These are phyloP conservation scores for Ustilago esculenta DNA, from an alignment of 1,284 basidiomycete species.

Conservation along the genomic window DNA sequence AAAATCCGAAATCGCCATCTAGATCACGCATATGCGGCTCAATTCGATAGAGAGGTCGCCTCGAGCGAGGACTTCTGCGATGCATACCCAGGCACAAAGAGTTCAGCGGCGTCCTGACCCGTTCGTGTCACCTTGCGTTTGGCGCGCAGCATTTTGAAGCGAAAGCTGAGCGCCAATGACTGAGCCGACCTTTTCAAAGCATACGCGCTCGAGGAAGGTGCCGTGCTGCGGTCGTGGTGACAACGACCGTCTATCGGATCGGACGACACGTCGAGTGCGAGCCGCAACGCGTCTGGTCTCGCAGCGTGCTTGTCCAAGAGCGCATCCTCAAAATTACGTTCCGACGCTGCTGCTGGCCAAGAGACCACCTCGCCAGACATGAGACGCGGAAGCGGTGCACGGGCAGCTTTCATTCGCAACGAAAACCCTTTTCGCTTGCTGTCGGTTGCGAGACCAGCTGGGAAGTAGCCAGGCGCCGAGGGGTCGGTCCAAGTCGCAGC, in stretches of 20 bases:
- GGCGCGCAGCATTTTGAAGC: slow-evolving; percentile 41
- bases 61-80: slow-evolving; percentile 18
- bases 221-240: no score
- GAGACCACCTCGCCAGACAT: slow-evolving; percentile 33
- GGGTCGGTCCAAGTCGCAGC: slow-evolving; percentile 50
- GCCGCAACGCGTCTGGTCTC: not conserved
- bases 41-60: not conserved
- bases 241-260: no score
- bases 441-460: slow-evolving; percentile 16
- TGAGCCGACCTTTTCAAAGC: slow-evolving; percentile 28
- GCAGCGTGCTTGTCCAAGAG: not conserved
- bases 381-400: slow-evolving; percentile 20
- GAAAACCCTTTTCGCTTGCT: slow-evolving; percentile 7
- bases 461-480: slow-evolving; percentile 40
- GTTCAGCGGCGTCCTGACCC: slow-evolving; percentile 5
- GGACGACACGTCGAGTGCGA: no score
- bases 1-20: no score
- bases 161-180: slow-evolving; percentile 36
- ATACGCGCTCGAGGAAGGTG: slow-evolving; percentile 3
- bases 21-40: no score
- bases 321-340: not conserved
- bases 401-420: slow-evolving; percentile 20
- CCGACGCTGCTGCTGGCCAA: slow-evolving; percentile 5
- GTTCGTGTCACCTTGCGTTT: slow-evolving; percentile 22
- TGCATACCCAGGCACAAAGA: not conserved